Evolutionary conservation across 805 yeast genomes (phyloP).

Genomic region (Kodamaea restingae): DNA sequence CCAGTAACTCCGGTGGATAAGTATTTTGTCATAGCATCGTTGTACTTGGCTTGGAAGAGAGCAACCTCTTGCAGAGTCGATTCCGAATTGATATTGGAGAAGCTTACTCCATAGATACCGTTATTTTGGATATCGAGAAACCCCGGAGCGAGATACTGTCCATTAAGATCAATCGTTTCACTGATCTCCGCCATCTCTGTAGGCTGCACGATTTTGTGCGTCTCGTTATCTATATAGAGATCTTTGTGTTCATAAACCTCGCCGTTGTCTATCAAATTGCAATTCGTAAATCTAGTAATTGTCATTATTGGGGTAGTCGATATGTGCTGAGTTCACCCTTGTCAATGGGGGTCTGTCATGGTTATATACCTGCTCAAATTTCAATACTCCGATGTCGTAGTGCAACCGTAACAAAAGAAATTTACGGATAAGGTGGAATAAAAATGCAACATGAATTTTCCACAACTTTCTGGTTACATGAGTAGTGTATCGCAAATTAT

Average conservation of each 20-base stretch:
- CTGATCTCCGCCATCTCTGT: slow-evolving; percentile 16
- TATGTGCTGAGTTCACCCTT: background rate
- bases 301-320: background rate
- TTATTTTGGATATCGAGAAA: slow-evolving; percentile 55
- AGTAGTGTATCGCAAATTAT: no score
- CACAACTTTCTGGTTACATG: background rate
- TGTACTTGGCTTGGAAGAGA: slow-evolving; percentile 33
- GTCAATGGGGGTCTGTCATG: background rate
- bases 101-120: slow-evolving; percentile 55
- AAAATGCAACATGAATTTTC: slow-evolving; percentile 2
- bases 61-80: slow-evolving; percentile 29
- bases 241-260: slow-evolving; percentile 30
- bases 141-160: slow-evolving; percentile 50
- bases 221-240: slow-evolving; percentile 39
- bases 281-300: slow-evolving; percentile 35
- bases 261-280: slow-evolving; percentile 43
- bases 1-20: slow-evolving; percentile 52
- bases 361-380: slow-evolving; percentile 1
- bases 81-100: slow-evolving; percentile 32
- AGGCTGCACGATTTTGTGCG: slow-evolving; percentile 38
- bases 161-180: slow-evolving; percentile 42
- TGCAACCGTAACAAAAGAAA: slow-evolving; percentile 3
- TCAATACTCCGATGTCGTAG: background rate
- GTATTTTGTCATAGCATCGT: slow-evolving; percentile 43
- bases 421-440: slow-evolving; percentile 2